phyloP scores from a whole-genome alignment of 768 basidiomycete genomes.

The Pleurotus giganteus region DNA sequence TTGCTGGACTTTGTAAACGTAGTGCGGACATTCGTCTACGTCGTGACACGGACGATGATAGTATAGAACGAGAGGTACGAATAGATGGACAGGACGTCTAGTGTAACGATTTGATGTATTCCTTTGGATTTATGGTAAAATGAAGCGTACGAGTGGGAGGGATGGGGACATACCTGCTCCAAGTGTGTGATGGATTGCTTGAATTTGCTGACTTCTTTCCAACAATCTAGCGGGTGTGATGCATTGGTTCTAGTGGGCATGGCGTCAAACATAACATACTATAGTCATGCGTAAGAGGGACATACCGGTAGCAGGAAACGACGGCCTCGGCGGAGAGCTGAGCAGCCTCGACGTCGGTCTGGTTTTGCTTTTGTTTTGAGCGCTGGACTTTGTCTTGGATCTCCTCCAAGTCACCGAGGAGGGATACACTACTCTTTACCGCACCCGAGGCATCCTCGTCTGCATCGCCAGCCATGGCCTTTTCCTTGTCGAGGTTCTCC shows the following conservation, averaged over 20 bases:
- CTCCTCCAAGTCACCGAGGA: slow-evolving; percentile 76
- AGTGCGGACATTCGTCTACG: too few relatives aligned
- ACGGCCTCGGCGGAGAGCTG: slow-evolving; percentile 58
- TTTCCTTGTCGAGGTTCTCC: slow-evolving; percentile 84
- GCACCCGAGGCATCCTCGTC: slow-evolving; percentile 34
- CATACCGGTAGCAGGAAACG: slow-evolving; percentile 74
- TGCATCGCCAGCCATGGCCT: slow-evolving; percentile 43
- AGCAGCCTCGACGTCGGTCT: slow-evolving; percentile 54
- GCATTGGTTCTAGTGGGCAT: slow-evolving; percentile 38
- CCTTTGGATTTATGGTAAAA: slow-evolving; percentile 33
- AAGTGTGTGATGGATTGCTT: slow-evolving; percentile 63
- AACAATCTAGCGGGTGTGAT: slow-evolving; percentile 66
- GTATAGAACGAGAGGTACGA: not conserved
- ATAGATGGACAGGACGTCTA: slow-evolving; percentile 16
- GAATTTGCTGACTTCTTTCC: slow-evolving; percentile 69
- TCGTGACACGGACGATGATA: not conserved
- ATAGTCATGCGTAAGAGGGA: slow-evolving; percentile 9
- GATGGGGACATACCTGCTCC: slow-evolving; percentile 55
- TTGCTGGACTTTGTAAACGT: not conserved
- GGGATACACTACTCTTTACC: slow-evolving; percentile 55
- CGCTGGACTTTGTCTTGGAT: slow-evolving; percentile 70
- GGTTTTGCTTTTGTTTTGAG: slow-evolving; percentile 55
- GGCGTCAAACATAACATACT: slow-evolving; percentile 2
- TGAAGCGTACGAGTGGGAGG: slow-evolving; percentile 6
- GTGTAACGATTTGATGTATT: slow-evolving; percentile 61